Evolutionary conservation across 2,329 filamentous ascomycete species (phyloP).

Genomic region (Aspergillus neotritici): DNA sequence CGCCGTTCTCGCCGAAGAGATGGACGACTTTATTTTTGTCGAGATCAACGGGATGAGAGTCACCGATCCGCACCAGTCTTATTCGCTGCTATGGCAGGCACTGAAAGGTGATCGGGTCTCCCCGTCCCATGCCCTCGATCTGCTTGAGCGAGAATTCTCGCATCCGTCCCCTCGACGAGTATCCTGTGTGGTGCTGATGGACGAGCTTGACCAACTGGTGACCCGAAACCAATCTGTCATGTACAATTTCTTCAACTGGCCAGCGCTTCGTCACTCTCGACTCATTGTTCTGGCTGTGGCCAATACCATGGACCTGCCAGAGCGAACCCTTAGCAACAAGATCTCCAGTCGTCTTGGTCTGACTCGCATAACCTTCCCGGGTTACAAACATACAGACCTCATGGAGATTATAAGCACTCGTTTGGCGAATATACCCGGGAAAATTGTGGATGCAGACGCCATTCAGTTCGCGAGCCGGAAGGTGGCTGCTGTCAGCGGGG

Average conservation of each 20-base stretch:
- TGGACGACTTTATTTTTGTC: slow-evolving; percentile 98
- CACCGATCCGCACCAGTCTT: slow-evolving; percentile 94
- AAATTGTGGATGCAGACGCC: slow-evolving; percentile 87
- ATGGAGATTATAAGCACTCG: slow-evolving; percentile 98
- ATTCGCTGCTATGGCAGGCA: slow-evolving; percentile 91
- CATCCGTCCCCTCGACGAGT: slow-evolving; percentile 84
- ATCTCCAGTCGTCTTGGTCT: slow-evolving; percentile 88
- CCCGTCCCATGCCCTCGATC: slow-evolving; percentile 81
- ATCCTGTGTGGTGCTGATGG: slow-evolving; percentile 96
- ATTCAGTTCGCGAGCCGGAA: slow-evolving; percentile 95
- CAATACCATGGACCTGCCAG: slow-evolving; percentile 97
- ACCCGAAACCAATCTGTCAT: slow-evolving; percentile 99
- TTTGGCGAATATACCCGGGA: slow-evolving; percentile 76
- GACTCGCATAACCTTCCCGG: slow-evolving; percentile 92
- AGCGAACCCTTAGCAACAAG: slow-evolving; percentile 94
- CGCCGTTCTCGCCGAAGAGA: slow-evolving; percentile 80
- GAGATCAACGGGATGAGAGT: slow-evolving; percentile 99
- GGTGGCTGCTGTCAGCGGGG: slow-evolving; percentile 91
- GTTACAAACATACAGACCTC: slow-evolving; percentile 93
- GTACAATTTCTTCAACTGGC: slow-evolving; percentile 99
- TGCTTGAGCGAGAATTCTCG: slow-evolving; percentile 87
- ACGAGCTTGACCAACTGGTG: slow-evolving; percentile 94
- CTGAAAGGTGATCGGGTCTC: slow-evolving; percentile 89
- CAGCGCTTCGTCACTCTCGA: slow-evolving; percentile 79
- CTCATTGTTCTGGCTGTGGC: slow-evolving; percentile 95